Base-by-base conservation (phyloP, 169 alveolate genomes). In the Plasmodium reichenowi region DNA sequence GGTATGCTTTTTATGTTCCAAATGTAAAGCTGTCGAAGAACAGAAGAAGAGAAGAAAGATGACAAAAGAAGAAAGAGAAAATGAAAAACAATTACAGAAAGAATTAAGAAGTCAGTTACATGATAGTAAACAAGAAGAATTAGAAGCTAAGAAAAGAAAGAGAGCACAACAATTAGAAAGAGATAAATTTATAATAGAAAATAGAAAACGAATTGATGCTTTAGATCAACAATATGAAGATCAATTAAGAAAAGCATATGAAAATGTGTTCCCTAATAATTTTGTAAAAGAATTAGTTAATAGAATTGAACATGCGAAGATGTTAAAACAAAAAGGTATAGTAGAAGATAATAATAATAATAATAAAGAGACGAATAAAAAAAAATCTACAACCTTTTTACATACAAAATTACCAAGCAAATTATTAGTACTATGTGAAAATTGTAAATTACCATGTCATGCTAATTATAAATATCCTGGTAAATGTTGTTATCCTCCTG, bases 11-110 rank as follows among this genome's bases (percentile, higher is more conserved):
- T 91, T 96, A 15, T 96, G 98, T 67, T 96, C 98, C 15, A 93
- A 94, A 76, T 96, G 98, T 94, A 96, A 96, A 78, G 97, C 97
- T 1, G 94, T 95, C 68, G 96, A 95, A 93, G 98, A 96, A 85
- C 97, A 96, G 87, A 96, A 95, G 76, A 94, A 94, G 15, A 72
- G 98, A 58, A 92, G 96, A 74, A 93, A 94, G 85, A 92, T 96
- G 90, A 94, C 98, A 15, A 95, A 96, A 66, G 96, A 92, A 66
- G 96, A 94, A 32, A 74, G 94, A 15, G 96, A 94, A 76, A 87
- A 88, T 88, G 94, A 91, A 76, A 88, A 90, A 89, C 93, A 83
- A 92, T 95, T 95, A 88, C 98, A 96, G 75, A 95, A 93, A 32
- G 97, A 95, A 86, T 80, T 94, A 74, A 88, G 95, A 88, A 92